Base-by-base conservation (phyloP, 2,329 filamentous ascomycete species). In the Cladosporium colombiae region DNA sequence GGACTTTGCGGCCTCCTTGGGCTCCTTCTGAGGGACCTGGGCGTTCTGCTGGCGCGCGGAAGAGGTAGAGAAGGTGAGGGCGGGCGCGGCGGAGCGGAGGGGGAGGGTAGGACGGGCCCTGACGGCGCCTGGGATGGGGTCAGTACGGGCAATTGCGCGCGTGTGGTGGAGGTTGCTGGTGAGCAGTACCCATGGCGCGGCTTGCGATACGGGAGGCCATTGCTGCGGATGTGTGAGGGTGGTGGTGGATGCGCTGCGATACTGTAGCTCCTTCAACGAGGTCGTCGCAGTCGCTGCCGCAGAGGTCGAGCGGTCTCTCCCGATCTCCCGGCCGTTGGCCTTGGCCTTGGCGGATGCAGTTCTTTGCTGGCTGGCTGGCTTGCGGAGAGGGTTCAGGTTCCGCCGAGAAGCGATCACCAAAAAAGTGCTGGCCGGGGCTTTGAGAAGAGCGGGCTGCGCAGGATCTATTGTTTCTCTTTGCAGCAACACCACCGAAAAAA, bases 151-250 rank as follows among this genome's bases (percentile, higher is more conserved):
- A 53, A 65, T 60, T 53, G 49, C 35, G 49, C 49, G 57, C 27
- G 52, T 11, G 23, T 10, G 23, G 21, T 23, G 25, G 11, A n/a
- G 4, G 21, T 14, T 14, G 5, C n/a, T 16, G 56, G 50, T 23
- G 44, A 31, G 23, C 89, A 92, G 82, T 89, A 98, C 94, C 91
- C 84, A 94, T 85, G 84, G 93, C 92, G 87, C 89, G 93, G 88
- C 91, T 93, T 88, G 90, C 92, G 85, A 98, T 88, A 87, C 93
- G 92, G 83, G 92, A 97, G 87, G 94, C 94, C 94, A 98, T 98
- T 91, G 85, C 91, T 81, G 86, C 78, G 82, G 80, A 46, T 82
- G 81, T 82, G 83, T 82, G 83, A 83, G 84, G 81, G 78, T 80
- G 78, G 78, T 76, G 75, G 76, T 77, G 80, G 79, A 76, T 78